phyloP scores from a whole-genome alignment of 129 eudicot species.

The Lactuca saligna region DNA sequence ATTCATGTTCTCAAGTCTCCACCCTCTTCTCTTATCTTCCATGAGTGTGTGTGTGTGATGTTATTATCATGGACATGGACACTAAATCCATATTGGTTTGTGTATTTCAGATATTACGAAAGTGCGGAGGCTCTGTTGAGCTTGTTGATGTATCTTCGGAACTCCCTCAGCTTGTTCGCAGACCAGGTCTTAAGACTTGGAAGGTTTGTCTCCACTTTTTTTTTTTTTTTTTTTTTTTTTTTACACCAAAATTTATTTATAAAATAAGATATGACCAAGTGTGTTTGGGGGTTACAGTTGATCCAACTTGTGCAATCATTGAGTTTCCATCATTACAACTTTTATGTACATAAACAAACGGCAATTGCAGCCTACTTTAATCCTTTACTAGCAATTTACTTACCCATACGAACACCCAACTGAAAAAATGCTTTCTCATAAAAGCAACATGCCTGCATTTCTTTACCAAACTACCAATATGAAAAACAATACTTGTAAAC shows the following conservation, averaged over 20 bases:
- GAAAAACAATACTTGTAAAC: too few species aligned
- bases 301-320: background rate
- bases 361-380: too few species aligned
- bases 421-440: too few species aligned
- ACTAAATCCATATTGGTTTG: constrained; percentile 8
- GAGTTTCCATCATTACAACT: background rate
- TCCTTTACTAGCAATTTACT: too few species aligned
- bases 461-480: too few species aligned
- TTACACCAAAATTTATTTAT: constrained; percentile 4
- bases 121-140: constrained; percentile 80
- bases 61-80: background rate
- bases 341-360: too few species aligned
- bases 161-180: constrained; percentile 85
- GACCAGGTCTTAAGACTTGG: constrained; percentile 98
- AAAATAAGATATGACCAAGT: constrained; percentile 3
- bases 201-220: constrained; percentile 54
- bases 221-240: background rate
- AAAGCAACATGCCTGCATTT: too few species aligned
- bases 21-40: too few species aligned
- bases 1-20: too few species aligned
- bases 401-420: too few species aligned
- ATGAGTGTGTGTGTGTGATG: too few species aligned
- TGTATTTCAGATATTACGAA: constrained; percentile 64
- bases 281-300: constrained; percentile 11
- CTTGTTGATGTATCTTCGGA: constrained; percentile 86